A percentile compares a stretch with the other conserved stretches of the same genome.
Conservation (phyloP, 768 basidiomycete genomes). For the Auriculariales sp. region DNA sequence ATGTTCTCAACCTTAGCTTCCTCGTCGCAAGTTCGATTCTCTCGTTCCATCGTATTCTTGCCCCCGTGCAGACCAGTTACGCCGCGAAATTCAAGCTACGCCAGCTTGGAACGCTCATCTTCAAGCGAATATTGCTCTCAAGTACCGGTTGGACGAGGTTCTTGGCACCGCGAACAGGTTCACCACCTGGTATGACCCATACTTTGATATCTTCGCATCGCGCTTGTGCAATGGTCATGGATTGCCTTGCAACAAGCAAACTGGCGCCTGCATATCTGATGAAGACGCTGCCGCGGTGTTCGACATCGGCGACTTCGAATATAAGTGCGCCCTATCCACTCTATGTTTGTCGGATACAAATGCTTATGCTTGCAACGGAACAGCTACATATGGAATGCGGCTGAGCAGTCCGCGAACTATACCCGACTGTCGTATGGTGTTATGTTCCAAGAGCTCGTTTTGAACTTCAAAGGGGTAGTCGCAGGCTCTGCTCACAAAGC, state of each 20-base stretch:
- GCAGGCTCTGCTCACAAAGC: slow-evolving; percentile 19
- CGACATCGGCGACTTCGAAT: slow-evolving; percentile 24
- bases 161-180: slow-evolving; percentile 30
- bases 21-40: slow-evolving; percentile 27
- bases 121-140: slow-evolving; percentile 19
- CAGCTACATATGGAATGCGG: slow-evolving; percentile 37
- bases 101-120: slow-evolving; percentile 34
- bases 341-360: neutral
- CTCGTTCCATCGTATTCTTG: slow-evolving; percentile 31
- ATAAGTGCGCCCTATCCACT: slow-evolving; percentile 4
- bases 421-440: slow-evolving; percentile 32
- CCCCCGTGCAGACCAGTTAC: slow-evolving; percentile 24
- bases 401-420: slow-evolving; percentile 27
- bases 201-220: slow-evolving; percentile 37
- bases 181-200: slow-evolving; percentile 38
- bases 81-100: slow-evolving; percentile 26
- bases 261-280: slow-evolving; percentile 25
- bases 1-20: neutral
- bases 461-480: slow-evolving; percentile 23
- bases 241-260: slow-evolving; percentile 27
- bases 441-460: slow-evolving; percentile 28
- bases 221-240: slow-evolving; percentile 30
- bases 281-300: slow-evolving; percentile 22
- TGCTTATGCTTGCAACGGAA: neutral
- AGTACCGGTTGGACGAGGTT: slow-evolving; percentile 21